Evolutionary conservation across 106 monocot genomes (phyloP).

Genomic region (Allium sativum): DNA sequence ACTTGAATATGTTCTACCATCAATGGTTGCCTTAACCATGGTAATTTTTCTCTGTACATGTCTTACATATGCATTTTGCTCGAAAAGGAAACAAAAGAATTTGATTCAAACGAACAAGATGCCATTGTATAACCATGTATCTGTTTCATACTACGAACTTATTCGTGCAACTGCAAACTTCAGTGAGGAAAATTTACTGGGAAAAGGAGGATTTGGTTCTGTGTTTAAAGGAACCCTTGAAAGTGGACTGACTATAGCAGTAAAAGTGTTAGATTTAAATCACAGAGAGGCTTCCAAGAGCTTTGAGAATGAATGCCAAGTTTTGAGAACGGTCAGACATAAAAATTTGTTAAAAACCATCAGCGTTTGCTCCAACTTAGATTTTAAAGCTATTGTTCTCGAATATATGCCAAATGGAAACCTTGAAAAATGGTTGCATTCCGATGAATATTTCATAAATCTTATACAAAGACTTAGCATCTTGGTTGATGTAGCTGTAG

Average conservation of each 20-base stretch:
- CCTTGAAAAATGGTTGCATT: conserved; percentile 3
- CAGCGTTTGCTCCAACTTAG: background rate
- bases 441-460: background rate
- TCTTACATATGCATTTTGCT: conserved; percentile 1
- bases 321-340: background rate
- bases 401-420: background rate
- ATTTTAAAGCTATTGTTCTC: conserved; percentile 1
- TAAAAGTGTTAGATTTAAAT: conserved; percentile 4
- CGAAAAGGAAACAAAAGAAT: background rate
- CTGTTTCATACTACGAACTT: conserved; percentile 6
- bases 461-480: background rate
- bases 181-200: background rate
- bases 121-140: background rate
- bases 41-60: background rate
- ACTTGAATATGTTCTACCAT: background rate
- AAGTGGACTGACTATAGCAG: background rate
- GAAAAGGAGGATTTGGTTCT: background rate
- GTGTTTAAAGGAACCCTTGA: conserved; percentile 1
- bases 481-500: background rate
- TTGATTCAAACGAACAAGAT: background rate
- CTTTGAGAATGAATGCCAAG: conserved; percentile 1
- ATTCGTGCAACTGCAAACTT: background rate
- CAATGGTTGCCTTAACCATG: background rate
- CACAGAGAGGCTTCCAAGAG: background rate
- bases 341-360: conserved; percentile 1